A percentile compares a stretch with the other conserved stretches of the same genome.
Evolutionary conservation across 352 stramenopile species (phyloP).

Genomic region (Globisporangium emineosum): DNA sequence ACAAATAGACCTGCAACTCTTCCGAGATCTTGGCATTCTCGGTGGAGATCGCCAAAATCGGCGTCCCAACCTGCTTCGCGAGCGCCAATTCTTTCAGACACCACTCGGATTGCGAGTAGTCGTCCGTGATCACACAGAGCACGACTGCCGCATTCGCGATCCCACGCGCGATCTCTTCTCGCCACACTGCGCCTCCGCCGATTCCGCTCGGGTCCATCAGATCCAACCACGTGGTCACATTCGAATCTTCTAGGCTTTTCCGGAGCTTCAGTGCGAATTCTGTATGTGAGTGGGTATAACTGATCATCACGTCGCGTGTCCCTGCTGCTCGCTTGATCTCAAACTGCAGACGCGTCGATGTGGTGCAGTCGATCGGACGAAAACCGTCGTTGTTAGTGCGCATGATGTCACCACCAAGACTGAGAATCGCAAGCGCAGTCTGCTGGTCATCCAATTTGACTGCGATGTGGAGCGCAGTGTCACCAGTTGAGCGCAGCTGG

Average conservation of each 20-base stretch:
- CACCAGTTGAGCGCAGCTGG: constrained; percentile 56
- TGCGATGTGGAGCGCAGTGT: constrained; percentile 74
- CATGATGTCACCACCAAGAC: constrained; percentile 76
- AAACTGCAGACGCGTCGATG: constrained; percentile 59
- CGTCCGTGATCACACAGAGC: constrained; percentile 55
- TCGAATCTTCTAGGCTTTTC: constrained; percentile 51
- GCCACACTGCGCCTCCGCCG: constrained; percentile 53
- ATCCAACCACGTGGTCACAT: constrained; percentile 66
- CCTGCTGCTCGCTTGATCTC: constrained; percentile 68
- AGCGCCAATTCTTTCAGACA: constrained; percentile 62
- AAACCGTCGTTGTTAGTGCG: constrained; percentile 61
- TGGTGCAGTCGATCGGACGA: constrained; percentile 62
- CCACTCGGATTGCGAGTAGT: constrained; percentile 59
- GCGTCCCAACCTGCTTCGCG: constrained; percentile 74
- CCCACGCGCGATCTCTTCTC: constrained; percentile 63
- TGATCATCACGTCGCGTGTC: constrained; percentile 74
- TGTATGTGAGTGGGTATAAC: constrained; percentile 63
- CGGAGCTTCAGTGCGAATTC: constrained; percentile 63
- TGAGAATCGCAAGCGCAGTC: constrained; percentile 67
- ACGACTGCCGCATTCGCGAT: constrained; percentile 60
- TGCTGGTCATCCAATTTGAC: constrained; percentile 79
- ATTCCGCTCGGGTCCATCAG: constrained; percentile 68
- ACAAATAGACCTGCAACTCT: constrained; percentile 84
- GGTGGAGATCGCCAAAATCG: constrained; percentile 75
- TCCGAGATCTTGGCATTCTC: constrained; percentile 70